phyloP scores from a whole-genome alignment of 495 filamentous ascomycete species.

The Daldinia grandis region DNA sequence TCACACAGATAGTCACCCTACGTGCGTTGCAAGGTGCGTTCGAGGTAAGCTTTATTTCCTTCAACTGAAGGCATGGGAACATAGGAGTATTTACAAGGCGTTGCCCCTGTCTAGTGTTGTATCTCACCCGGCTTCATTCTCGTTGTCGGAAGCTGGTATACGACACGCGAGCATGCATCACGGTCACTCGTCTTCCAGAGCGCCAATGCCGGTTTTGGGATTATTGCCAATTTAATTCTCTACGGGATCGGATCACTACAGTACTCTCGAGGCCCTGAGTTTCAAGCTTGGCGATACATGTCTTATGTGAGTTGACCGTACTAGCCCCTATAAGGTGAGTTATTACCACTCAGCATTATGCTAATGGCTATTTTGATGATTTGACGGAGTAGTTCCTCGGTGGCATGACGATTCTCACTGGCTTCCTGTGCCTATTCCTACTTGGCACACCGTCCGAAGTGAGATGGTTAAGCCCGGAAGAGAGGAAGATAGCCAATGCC shows the following conservation, averaged over 20 bases:
- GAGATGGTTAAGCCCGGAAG: conserved; percentile 46
- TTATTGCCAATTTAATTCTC: conserved; percentile 49
- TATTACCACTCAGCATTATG: background rate
- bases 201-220: conserved; percentile 54
- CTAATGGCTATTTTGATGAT: background rate
- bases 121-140: conserved; percentile 54
- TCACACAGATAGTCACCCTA: conserved; percentile 44
- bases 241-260: conserved; percentile 50
- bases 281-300: conserved; percentile 52
- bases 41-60: conserved; percentile 35
- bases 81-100: background rate
- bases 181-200: conserved; percentile 53
- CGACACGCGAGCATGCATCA: conserved; percentile 47
- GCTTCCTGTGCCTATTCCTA: conserved; percentile 46
- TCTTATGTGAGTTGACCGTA: conserved; percentile 37
- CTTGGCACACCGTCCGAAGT: conserved; percentile 50
- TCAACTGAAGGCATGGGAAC: background rate
- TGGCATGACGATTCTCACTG: conserved; percentile 42
- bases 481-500: conserved; percentile 50
- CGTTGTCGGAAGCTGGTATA: conserved; percentile 49
- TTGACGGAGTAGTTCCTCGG: conserved; percentile 42
- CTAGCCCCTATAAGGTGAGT: background rate
- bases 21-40: conserved; percentile 50
- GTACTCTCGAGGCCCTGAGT: conserved; percentile 40
- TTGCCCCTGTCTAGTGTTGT: conserved; percentile 39